phyloP scores from a whole-genome alignment of 2,329 filamentous ascomycete species.

The Metarhizium album region DNA sequence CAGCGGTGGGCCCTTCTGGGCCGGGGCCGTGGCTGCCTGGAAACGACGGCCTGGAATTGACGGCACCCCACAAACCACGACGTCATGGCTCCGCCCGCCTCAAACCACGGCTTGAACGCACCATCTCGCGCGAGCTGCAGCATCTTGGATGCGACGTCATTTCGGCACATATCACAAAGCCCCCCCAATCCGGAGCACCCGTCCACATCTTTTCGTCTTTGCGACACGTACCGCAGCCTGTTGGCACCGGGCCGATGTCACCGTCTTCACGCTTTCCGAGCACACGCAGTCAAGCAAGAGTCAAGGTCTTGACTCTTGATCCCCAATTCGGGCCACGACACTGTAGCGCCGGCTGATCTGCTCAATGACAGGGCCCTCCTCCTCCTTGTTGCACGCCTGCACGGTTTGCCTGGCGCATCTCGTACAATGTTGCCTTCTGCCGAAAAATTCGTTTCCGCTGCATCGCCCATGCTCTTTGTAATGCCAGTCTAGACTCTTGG shows the following conservation, averaged over 20 bases:
- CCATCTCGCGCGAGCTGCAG: no score
- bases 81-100: conserved; percentile 3
- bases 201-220: neutral
- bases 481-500: conserved; percentile 11
- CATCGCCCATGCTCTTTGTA: conserved; percentile 3
- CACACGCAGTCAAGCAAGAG: no score
- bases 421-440: neutral
- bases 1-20: no score
- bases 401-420: no score
- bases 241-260: neutral
- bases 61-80: neutral
- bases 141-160: neutral
- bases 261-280: no score
- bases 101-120: neutral
- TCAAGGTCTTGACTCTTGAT: no score
- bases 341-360: neutral
- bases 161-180: neutral
- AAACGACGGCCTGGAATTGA: neutral
- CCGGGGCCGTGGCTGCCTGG: neutral
- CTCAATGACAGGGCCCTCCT: neutral
- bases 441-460: neutral
- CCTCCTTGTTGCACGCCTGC: no score
- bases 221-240: neutral
- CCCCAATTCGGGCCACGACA: neutral
- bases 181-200: no score